Evolutionary conservation across 768 basidiomycete species (phyloP).

Genomic region (Hortiboletus flavorubellus): DNA sequence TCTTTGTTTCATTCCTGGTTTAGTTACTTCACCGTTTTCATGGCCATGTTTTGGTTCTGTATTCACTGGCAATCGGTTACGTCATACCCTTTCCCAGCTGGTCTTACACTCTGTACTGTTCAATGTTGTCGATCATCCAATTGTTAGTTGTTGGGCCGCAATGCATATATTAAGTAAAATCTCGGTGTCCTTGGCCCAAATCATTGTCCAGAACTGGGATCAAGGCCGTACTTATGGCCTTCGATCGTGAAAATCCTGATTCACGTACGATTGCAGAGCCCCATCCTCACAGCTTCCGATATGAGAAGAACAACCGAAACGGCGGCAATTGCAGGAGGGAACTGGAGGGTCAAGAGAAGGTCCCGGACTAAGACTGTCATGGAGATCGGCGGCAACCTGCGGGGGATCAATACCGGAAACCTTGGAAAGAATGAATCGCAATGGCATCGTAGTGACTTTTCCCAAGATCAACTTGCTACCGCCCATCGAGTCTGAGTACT

Average conservation of each 20-base stretch:
- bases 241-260: no score
- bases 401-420: slow-evolving; percentile 27
- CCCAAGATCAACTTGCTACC: not conserved
- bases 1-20: slow-evolving; percentile 91
- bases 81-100: not conserved
- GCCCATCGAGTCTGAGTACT: not conserved
- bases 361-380: slow-evolving; percentile 31
- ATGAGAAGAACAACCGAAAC: slow-evolving; percentile 41
- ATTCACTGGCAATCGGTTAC: slow-evolving; percentile 38
- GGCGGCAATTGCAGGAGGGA: slow-evolving; percentile 43
- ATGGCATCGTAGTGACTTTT: slow-evolving; percentile 20
- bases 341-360: slow-evolving; percentile 34
- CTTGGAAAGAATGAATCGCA: slow-evolving; percentile 28
- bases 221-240: slow-evolving; percentile 39
- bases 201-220: not conserved
- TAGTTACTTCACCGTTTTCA: slow-evolving; percentile 82
- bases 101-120: no score
- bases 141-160: slow-evolving; percentile 58
- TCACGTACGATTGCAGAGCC: no score
- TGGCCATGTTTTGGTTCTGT: slow-evolving; percentile 84
- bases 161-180: slow-evolving; percentile 59
- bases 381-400: slow-evolving; percentile 25
- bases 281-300: slow-evolving; percentile 32
- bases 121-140: not conserved
- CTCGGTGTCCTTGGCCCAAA: not conserved